Base-by-base conservation (phyloP, 2,329 filamentous ascomycete genomes). In the Pezicula carpinea region DNA sequence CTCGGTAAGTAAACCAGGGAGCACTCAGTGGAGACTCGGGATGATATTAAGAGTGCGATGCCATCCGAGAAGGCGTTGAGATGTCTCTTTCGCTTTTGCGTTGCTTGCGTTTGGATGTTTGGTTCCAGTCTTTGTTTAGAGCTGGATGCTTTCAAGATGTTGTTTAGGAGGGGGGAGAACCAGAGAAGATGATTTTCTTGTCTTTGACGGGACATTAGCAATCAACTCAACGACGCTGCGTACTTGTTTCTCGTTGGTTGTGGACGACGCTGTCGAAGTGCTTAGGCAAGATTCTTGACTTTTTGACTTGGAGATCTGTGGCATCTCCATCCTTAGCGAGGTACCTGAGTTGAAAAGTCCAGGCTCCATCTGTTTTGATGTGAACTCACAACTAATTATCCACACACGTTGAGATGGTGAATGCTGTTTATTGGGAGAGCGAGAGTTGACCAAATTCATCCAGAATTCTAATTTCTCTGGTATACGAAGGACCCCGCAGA, bases 141-240 rank as follows among this genome's bases (percentile, higher is more conserved):
- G 2, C 60, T 53, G 46, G 72, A 68, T 4, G 63, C 65, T n/a
- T 55, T 55, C 1, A 64, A 68, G 2, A 75, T 70, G 11, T 67
- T 61, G 54, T 80, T 80, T 5, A 80, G 68, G 0, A 80, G 69
- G 52, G 77, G 71, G 0, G 76, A 77, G 43, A 82, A 75, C 77
- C 77, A 80, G 3, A 75, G 66, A 0, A 81, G 67, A 43, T 76
- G 69, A 59, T n/a, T n/a, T 79, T 79, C 47, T 71, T 69, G 39
- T 80, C 76, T 18, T 76, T 74, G 1, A 80, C 76, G 52, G 76
- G 77, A 77, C 78, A 81, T 60, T 81, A 76, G 48, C 81, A 80
- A 54, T 81, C 77, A 1, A 79, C 71, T 4, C 76, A 69, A 29
- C 76, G 70, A 52, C 74, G 72, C 22, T 23, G 46, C 65, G 62